Evolutionary conservation across 257 asterid genomes (phyloP).

Genomic region (Paraleonurus japonicus): DNA sequence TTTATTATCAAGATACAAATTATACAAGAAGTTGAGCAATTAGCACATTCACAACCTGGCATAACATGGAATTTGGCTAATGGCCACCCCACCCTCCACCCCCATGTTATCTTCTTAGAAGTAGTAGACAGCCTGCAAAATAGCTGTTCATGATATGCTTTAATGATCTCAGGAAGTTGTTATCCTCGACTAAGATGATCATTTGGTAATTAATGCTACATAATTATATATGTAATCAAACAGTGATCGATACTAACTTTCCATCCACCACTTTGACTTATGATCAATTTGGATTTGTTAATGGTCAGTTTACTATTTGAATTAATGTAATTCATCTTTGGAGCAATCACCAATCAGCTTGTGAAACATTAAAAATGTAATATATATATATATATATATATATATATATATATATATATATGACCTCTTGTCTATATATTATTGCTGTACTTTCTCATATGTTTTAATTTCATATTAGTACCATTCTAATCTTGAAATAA

Average conservation of each 20-base stretch:
- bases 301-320: not conserved
- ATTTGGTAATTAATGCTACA: not conserved
- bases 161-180: conserved; percentile 3
- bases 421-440: too few relatives aligned
- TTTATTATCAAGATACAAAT: not conserved
- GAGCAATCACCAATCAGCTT: not conserved
- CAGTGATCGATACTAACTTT: conserved; percentile 2
- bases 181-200: conserved; percentile 16
- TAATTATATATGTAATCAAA: not conserved
- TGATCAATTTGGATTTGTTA: not conserved
- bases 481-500: too few relatives aligned
- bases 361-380: not conserved
- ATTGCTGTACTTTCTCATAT: too few relatives aligned
- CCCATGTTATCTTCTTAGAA: conserved; percentile 17
- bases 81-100: conserved; percentile 9
- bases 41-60: conserved; percentile 39
- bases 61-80: conserved; percentile 31
- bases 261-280: not conserved
- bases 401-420: too few relatives aligned
- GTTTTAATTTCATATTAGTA: too few relatives aligned
- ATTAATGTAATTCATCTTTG: not conserved
- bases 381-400: too few relatives aligned
- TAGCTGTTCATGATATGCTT: conserved; percentile 10
- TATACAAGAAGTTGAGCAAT: conserved; percentile 9
- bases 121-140: not conserved